phyloP scores from a whole-genome alignment of 139 green algal genomes.

The Tetraselmis chui region DNA sequence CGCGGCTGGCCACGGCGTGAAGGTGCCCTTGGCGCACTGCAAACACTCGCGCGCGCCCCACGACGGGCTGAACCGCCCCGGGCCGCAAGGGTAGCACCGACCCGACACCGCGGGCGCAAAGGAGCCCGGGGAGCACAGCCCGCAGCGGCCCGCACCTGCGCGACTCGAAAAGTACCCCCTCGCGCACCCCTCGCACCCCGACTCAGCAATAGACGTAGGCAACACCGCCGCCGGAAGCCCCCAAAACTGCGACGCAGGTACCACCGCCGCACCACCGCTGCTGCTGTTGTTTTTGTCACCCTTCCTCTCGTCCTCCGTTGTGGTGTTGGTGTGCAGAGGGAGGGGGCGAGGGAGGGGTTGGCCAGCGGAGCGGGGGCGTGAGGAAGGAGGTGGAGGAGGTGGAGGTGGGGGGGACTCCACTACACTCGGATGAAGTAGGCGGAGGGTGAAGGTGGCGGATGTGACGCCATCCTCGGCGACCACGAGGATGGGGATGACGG shows the following conservation, averaged over 20 bases:
- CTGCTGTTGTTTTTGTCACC: too few species aligned
- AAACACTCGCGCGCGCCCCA: conserved; percentile 44
- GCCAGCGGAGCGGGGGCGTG: too few species aligned
- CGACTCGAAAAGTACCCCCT: background rate
- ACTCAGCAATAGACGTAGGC: background rate
- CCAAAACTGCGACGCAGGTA: background rate
- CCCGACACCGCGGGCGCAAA: conserved; percentile 14
- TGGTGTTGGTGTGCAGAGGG: too few species aligned
- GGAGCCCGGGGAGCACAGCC: conserved; percentile 36
- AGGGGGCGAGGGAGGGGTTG: background rate
- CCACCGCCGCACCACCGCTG: background rate
- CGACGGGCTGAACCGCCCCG: conserved; percentile 33
- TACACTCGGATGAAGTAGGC: background rate
- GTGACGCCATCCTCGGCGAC: conserved; percentile 49
- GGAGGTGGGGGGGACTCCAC: background rate
- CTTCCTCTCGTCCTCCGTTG: too few species aligned
- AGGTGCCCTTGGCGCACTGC: conserved; percentile 42
- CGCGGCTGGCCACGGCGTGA: conserved; percentile 18
- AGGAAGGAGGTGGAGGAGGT: too few species aligned
- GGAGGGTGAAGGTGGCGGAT: conserved; percentile 24
- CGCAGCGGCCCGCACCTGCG: conserved; percentile 22
- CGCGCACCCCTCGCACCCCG: background rate
- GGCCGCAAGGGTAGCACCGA: conserved; percentile 26
- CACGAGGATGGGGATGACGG: conserved; percentile 32
- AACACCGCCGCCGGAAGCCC: background rate